These are phyloP conservation scores for Volvox carteri DNA, from an alignment of 163 green algal species.

Conservation along the genomic window DNA sequence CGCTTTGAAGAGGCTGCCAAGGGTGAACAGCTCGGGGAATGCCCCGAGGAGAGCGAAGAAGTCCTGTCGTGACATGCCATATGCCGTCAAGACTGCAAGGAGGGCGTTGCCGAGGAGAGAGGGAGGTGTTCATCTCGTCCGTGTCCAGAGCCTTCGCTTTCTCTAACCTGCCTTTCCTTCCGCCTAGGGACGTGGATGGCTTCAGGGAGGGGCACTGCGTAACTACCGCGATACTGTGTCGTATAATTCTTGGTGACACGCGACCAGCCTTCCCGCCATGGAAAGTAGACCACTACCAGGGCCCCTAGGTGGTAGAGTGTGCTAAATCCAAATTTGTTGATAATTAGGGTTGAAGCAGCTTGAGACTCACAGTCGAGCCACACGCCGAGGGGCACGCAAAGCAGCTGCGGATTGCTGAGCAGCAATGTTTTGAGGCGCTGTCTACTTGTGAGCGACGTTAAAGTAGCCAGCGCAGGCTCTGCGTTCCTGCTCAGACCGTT, in stretches of 20 bases:
- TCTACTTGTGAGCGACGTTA: neutral
- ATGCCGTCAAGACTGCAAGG: slow-evolving; percentile 37
- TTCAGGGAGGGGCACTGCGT: no score
- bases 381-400: slow-evolving; percentile 6
- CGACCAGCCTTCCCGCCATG: no score
- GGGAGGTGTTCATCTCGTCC: neutral
- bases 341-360: no score
- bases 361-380: slow-evolving; percentile 35
- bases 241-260: no score
- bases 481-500: neutral
- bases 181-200: no score
- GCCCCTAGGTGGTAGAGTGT: no score
- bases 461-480: neutral
- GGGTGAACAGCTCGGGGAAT: slow-evolving; percentile 18
- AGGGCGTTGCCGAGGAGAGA: no score
- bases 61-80: slow-evolving; percentile 29
- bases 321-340: no score
- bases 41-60: slow-evolving; percentile 30
- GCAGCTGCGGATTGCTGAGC: slow-evolving; percentile 3
- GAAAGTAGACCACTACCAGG: no score
- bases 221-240: no score
- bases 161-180: no score
- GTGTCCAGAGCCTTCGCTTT: no score
- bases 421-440: slow-evolving; percentile 9
- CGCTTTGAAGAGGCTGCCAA: slow-evolving; percentile 30